A percentile compares a stretch with the other conserved stretches of the same genome.
These are phyloP conservation scores for Cryphonectria radicalis DNA, from an alignment of 2,329 filamentous ascomycete species.

Conservation along the genomic window DNA sequence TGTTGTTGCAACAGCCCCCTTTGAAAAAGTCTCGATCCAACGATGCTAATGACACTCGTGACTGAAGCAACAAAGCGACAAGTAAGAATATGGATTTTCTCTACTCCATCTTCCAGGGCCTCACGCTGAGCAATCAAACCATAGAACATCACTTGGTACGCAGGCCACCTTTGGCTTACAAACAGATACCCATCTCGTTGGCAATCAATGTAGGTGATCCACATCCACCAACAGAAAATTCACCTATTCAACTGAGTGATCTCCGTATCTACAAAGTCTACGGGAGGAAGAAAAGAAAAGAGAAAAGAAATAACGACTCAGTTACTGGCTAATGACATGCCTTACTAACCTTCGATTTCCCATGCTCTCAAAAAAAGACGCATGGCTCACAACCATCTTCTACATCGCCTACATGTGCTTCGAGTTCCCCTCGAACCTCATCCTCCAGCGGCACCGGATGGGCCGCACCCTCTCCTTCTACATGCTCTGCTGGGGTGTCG, in stretches of 20 bases:
- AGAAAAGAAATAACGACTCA: no score
- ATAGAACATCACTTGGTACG: conserved; percentile 42
- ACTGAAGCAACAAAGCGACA: conserved; percentile 48
- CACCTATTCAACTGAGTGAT: not conserved
- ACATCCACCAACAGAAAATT: not conserved
- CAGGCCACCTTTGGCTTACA: conserved; percentile 46
- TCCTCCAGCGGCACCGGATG: conserved; percentile 37
- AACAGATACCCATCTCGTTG: conserved; percentile 35
- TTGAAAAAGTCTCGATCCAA: not conserved
- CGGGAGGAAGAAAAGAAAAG: no score
- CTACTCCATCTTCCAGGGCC: not conserved
- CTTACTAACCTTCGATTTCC: not conserved
- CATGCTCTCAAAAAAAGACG: not conserved
- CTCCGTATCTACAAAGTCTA: no score
- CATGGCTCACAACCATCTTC: conserved; percentile 42
- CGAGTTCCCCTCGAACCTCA: conserved; percentile 40
- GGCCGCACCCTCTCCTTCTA: conserved; percentile 35
- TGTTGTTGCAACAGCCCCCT: not conserved
- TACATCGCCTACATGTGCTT: conserved; percentile 39
- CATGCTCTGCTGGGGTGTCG: conserved; percentile 38
- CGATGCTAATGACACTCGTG: not conserved
- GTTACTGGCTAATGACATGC: no score
- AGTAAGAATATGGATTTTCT: conserved; percentile 32
- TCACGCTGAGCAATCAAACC: no score
- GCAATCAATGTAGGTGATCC: conserved; percentile 32